Evolutionary conservation across 371 early-diverging fungal genomes (phyloP), one percentile per base, ranked within the genome.

Genomic region (Mortierella sp.): DNA sequence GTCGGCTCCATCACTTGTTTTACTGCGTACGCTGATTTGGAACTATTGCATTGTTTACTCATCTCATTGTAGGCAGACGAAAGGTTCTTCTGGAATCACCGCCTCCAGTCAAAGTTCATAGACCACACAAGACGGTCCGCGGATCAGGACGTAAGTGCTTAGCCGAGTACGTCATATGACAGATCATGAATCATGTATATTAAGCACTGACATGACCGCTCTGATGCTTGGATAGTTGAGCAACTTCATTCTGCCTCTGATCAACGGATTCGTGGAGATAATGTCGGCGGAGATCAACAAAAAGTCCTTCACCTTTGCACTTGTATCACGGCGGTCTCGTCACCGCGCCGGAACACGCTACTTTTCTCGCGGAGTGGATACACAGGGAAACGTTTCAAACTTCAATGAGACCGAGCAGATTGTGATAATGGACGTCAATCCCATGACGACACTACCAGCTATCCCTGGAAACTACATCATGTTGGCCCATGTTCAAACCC

Each of bases 371-470:
- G 99, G 99, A 39, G 86, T 96, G 17, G 97, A 99, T 82, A 86
- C 80, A 16, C 69, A 93, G 7, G 99, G 99, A 27, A 88, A 99
- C 74, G 98, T 95, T 10, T 91, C 98, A 37, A 99, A 99, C 80
- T 96, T 88, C 82, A 98, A 98, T 10, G 99, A 99, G 82, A 99
- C 99, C 0, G 99, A 99, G 77, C 98, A 99, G 77, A 80, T 98
- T 50, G 83, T 97, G 1, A 67, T 87, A 44, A 82, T 84, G 67
- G 85, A 86, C 16, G 78, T 81, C 6, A 50, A 67, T 6, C 62
- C 71, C 3, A 56, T 62, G n/a, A 22, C 40, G 57, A n/a, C 43
- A 60, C 27, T n/a, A 39, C 27, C 46, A 40, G 17, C 51, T 28
- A 51, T 44, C 17, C 31, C 48, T 17, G 29, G 60, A 37, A 57